Conservation (phyloP, 1,284 basidiomycete genomes). For the Sanghuangporus weigelae region DNA sequence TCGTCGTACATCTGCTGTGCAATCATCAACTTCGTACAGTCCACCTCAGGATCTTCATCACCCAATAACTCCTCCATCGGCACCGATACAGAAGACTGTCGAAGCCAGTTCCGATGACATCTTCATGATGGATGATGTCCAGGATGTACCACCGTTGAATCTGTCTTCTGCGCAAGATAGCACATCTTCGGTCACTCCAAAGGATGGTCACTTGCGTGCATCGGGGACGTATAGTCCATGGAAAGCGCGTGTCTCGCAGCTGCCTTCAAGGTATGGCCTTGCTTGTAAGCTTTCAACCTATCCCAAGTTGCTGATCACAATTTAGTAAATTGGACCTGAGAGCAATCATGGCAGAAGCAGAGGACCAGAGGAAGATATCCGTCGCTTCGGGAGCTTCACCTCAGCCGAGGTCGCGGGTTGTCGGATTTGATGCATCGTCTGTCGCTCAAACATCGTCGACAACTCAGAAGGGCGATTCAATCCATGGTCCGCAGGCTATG, state of each 20-base stretch:
- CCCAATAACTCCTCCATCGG: slow-evolving; percentile 17
- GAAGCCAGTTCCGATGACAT: slow-evolving; percentile 38
- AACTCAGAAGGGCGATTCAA: neutral
- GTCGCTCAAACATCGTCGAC: neutral
- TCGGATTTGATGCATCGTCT: slow-evolving; percentile 4
- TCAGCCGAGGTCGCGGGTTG: slow-evolving; percentile 2
- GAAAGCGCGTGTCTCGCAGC: slow-evolving; percentile 18
- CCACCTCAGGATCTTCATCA: slow-evolving; percentile 29
- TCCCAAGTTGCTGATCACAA: slow-evolving; percentile 22
- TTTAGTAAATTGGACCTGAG: slow-evolving; percentile 67
- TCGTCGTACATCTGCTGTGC: slow-evolving; percentile 19
- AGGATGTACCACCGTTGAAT: slow-evolving; percentile 18
- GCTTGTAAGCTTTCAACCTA: slow-evolving; percentile 32
- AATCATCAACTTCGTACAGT: slow-evolving; percentile 28
- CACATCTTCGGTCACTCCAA: slow-evolving; percentile 24
- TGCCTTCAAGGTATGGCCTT: slow-evolving; percentile 32
- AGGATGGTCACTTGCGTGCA: slow-evolving; percentile 22
- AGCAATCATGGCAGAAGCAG: slow-evolving; percentile 79
- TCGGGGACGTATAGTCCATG: slow-evolving; percentile 10
- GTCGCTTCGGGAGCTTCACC: slow-evolving; percentile 2
- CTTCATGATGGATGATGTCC: slow-evolving; percentile 62
- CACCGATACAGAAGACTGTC: slow-evolving; percentile 17
- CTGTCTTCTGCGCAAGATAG: slow-evolving; percentile 22
- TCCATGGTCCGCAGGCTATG: neutral
- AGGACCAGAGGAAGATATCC: slow-evolving; percentile 21